Evolutionary conservation across 345 rosid genomes (phyloP), one percentile per base, ranked within the genome.

Genomic region (Trapa bicornis): DNA sequence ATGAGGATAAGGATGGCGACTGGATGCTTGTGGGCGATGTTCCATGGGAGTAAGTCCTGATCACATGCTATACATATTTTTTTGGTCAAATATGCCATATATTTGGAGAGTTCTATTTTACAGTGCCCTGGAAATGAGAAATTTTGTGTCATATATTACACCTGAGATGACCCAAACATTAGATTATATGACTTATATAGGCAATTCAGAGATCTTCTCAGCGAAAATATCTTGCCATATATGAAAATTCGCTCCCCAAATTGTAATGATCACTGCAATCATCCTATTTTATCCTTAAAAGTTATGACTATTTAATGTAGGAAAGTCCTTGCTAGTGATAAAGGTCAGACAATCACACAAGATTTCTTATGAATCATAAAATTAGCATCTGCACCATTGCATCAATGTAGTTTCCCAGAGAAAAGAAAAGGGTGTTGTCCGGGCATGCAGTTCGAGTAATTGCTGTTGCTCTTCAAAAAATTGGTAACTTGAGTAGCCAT

Each of bases 1-100:
- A 58, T 58, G 63, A 58, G 63, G 63, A 58, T 38, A 58, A 58
- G 63, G 63, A 58, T 58, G 63, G 63, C 35, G 63, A 58, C 63
- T 32, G 63, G 63, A 58, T 58, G 63, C 63, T 58, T 11, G 63
- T 58, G 3, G 63, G 63, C 5, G 63, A 58, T 58, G 63, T 58
- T 32, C 63, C 63, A 11, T 58, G 63, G 63, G 63, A 58, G 63
- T 58, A 58, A 58, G 63, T 58, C 11, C 11, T 22, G 29, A 22
- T 22, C 29, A 22, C 29, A 22, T 22, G 29, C 29, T 22, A 22
- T 22, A 22, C 29, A 22, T 22, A 22, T 22, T 22, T 22, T 22
- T 22, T 22, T 22, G 29, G 29, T 22, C 29, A 22, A 22, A 22
- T 58, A 33, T 58, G 33, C 11, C 6, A 58, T 58, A 16, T 6